Evolutionary conservation across 345 rosid genomes (phyloP).

Genomic region (Firmiana major): DNA sequence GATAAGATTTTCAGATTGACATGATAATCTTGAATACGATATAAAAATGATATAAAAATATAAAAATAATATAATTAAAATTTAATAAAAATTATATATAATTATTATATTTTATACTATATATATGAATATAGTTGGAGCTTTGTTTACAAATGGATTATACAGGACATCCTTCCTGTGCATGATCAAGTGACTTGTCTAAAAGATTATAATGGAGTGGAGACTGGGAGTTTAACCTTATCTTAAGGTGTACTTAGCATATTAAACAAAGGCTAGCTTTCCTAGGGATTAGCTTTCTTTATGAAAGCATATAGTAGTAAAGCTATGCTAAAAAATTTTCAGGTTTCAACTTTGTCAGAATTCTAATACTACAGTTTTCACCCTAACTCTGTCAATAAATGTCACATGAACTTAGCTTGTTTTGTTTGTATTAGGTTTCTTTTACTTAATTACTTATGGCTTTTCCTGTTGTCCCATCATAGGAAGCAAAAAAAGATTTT

Average conservation of each 20-base stretch:
- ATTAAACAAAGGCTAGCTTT: conserved; percentile 16
- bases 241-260: conserved; percentile 12
- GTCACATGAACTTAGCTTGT: conserved; percentile 5
- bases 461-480: conserved; percentile 12
- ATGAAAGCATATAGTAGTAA: conserved; percentile 28
- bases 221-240: conserved; percentile 2
- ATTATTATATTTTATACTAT: too few species aligned
- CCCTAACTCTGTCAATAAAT: background rate
- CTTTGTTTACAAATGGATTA: conserved; percentile 14
- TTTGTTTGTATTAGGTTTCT: conserved; percentile 6
- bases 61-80: too few species aligned
- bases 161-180: conserved; percentile 13
- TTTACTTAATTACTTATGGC: background rate
- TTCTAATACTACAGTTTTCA: conserved; percentile 5
- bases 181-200: conserved; percentile 10
- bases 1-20: conserved; percentile 22
- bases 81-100: too few species aligned
- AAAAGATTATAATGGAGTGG: background rate
- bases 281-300: conserved; percentile 37
- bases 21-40: background rate
- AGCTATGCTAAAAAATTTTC: conserved; percentile 18
- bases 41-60: too few species aligned
- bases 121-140: background rate
- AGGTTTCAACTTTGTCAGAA: conserved; percentile 17
- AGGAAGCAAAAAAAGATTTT: conserved; percentile 18